These are phyloP conservation scores for Euphorbia tirucalli DNA, from an alignment of 345 rosid species.

Conservation along the genomic window DNA sequence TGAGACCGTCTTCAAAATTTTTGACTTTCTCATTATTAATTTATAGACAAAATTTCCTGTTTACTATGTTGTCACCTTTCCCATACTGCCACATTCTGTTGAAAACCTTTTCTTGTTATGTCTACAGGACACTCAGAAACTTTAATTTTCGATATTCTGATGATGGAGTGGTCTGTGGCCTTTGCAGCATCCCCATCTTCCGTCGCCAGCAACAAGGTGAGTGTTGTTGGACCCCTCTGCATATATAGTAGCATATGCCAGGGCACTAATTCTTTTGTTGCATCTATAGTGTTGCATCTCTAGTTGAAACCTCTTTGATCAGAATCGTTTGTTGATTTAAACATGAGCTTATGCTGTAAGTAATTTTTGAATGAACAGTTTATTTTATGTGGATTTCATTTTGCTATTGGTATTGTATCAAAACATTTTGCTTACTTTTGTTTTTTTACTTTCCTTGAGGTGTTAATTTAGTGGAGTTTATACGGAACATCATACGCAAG, in stretches of 20 bases:
- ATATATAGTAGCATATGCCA: too few species aligned
- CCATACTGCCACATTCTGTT: not conserved
- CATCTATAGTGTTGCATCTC: too few species aligned
- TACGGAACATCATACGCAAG: too few species aligned
- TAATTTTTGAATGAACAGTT: too few species aligned
- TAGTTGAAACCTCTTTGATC: not conserved
- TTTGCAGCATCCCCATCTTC: conserved; percentile 70
- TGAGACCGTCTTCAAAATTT: not conserved
- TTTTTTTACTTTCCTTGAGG: too few species aligned
- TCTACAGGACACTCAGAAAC: conserved; percentile 87
- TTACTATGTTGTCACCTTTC: not conserved
- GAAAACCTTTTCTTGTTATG: not conserved
- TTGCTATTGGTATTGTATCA: too few species aligned
- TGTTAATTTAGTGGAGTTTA: too few species aligned
- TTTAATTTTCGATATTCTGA: conserved; percentile 68
- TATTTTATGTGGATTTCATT: not conserved
- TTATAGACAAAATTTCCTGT: not conserved
- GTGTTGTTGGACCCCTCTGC: not conserved
- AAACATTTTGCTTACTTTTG: too few species aligned
- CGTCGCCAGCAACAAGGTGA: conserved; percentile 69
- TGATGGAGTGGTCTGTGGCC: conserved; percentile 81
- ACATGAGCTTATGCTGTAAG: not conserved
- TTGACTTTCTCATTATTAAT: not conserved
- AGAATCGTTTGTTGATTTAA: not conserved
- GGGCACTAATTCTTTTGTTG: not conserved